phyloP scores from a whole-genome alignment of 805 yeast genomes.

The Sugiyamaella mastotermitis region DNA sequence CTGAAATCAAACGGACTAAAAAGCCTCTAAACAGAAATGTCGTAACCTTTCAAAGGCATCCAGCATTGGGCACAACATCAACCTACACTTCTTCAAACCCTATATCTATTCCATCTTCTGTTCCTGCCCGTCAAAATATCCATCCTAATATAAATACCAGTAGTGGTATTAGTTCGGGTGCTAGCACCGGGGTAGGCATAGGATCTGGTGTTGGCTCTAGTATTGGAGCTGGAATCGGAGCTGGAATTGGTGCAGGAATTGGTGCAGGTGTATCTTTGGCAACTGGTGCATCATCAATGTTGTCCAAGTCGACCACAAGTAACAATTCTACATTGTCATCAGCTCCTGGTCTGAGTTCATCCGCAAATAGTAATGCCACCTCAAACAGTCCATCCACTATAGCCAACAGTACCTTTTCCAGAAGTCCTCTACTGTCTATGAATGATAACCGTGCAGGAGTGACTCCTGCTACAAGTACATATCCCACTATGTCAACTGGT shows the following conservation, averaged over 20 bases:
- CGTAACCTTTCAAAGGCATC: constrained; percentile 29
- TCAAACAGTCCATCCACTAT: too few species aligned
- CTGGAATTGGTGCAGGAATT: constrained; percentile 8
- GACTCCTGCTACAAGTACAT: too few species aligned
- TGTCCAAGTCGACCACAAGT: too few species aligned
- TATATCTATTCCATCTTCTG: too few species aligned
- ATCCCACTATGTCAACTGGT: too few species aligned
- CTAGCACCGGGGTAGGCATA: constrained; percentile 3
- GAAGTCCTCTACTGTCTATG: too few species aligned
- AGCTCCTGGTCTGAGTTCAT: too few species aligned
- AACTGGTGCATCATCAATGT: not conserved
- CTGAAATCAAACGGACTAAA: constrained; percentile 29
- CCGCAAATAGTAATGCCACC: too few species aligned
- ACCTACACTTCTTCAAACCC: not conserved
- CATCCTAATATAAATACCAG: constrained; percentile 1
- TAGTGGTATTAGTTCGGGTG: not conserved
- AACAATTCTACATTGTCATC: too few species aligned
- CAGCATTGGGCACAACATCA: constrained; percentile 19
- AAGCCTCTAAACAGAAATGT: constrained; percentile 29
- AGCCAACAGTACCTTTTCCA: too few species aligned
- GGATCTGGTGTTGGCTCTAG: constrained; percentile 7
- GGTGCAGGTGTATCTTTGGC: not conserved
- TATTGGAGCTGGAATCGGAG: constrained; percentile 4
- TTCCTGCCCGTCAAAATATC: constrained; percentile 6
- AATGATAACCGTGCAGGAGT: too few species aligned